phyloP scores from a whole-genome alignment of 2,329 filamentous ascomycete genomes.

The Neonectria faginata region DNA sequence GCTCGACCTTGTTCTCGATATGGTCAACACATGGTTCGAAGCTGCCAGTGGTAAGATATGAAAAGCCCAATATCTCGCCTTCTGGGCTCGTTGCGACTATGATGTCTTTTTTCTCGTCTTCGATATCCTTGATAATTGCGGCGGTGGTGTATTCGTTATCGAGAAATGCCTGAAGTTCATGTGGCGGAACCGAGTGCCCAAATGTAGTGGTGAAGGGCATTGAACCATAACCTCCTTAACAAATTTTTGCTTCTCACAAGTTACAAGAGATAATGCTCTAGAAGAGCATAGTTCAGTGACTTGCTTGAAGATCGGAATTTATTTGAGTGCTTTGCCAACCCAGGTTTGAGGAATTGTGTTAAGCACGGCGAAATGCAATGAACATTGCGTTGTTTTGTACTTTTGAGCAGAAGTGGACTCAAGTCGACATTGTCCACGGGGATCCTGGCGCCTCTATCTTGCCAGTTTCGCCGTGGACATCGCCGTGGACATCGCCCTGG shows the following conservation, averaged over 20 bases:
- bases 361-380: no score
- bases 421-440: constrained; percentile 13
- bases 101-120: constrained; percentile 42
- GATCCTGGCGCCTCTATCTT: not conserved
- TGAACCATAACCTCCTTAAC: not conserved
- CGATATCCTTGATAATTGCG: constrained; percentile 44
- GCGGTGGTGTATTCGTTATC: constrained; percentile 52
- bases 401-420: no score
- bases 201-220: constrained; percentile 53
- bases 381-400: no score
- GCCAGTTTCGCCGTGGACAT: not conserved
- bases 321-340: no score
- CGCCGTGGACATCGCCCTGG: constrained; percentile 13
- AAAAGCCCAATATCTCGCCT: constrained; percentile 53
- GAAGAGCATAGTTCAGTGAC: no score
- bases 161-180: constrained; percentile 54
- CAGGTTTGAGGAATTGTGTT: no score
- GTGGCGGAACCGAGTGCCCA: constrained; percentile 54
- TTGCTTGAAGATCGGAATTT: no score
- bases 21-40: constrained; percentile 53
- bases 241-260: not conserved
- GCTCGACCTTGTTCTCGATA: constrained; percentile 50
- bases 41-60: constrained; percentile 52
- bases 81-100: constrained; percentile 38
- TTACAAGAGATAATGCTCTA: no score